Base-by-base conservation (phyloP, 2,329 filamentous ascomycete genomes). In the Fusarium sp. region DNA sequence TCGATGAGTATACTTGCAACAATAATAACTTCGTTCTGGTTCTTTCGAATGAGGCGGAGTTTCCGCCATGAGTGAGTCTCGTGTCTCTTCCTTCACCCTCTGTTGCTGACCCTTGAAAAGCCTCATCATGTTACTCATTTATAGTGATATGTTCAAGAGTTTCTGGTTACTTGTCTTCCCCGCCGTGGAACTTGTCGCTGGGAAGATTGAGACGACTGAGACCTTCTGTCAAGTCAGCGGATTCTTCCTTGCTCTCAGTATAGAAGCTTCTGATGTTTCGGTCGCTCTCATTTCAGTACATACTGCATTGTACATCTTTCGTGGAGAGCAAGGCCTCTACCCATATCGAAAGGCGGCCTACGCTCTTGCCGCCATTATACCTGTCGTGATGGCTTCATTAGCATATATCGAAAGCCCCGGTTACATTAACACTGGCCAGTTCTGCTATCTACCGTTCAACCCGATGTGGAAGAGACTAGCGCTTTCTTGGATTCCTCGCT, bases 221-320 rank as follows among this genome's bases (percentile, higher is more conserved):
- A 79, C 81, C 2, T 91, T 93, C 72, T 94, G 92, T 78, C 91
- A 94, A 81, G 84, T 88, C 47, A 90, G 87, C 73, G 93, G 92
- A 2, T 94, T 93, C 81, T 87, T 93, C 67, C 85, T 94, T 37
- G 84, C 90, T 9, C 81, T 90, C 56, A 89, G 90, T n/a, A 89
- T 92, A 64, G 91, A 93, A 79, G 89, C 90, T 35, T 90, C 90
- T 83, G 93, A 96, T 77, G 86, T 92, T 62, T 89, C 92, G 15
- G 90, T 94, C 21, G 85, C 94, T 19, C 86, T 94, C 64, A 94
- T 96, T 76, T 91, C 93, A 23, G 78, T 94, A 13, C 93, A 96
- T 79, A 92, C 91, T 56, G 89, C 89, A 6, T 82, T 94, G 16
- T 93, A 92, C 80, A 91, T 96, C 59, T 91, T 94, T 73, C 86